Base-by-base conservation (phyloP, 768 basidiomycete species). In the Trichaptum fuscoviolaceum region DNA sequence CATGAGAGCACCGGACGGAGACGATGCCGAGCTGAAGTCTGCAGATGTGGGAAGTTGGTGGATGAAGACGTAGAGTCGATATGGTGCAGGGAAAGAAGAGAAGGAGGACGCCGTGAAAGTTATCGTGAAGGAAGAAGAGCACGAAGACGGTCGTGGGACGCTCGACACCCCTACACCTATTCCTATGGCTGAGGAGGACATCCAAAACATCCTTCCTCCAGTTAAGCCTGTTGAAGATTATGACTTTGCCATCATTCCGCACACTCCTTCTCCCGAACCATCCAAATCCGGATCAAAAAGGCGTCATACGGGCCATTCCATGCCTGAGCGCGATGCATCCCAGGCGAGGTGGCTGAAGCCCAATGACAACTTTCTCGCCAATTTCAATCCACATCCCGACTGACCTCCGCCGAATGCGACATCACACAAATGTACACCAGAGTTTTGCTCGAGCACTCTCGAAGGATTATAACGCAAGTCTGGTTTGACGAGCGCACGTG, bases 331-430 rank as follows among this genome's bases (percentile, higher is more conserved):
- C 63, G 80, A 81, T 66, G 85, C 87, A 15, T 80, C 79, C 66
- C 78, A 85, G 8, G 85, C 85, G 4, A 77, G 78, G 57, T 80
- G 80, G 25, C 77, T 78, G 1, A 77, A 77, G 23, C 78, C 78
- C 26, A 79, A 86, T 57, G 76, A 78, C 18, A 75, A 75, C 0
- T 97, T 95, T 73, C 79, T 94, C 27, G 79, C 88, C 58, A 78
- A 79, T 0, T 96, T 96, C 72, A 85, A 91, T 64, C 91, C 92
- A 0, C 80, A 82, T 57, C 78, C 79, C 7, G 87, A 89, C 67
- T 97, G 95, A 95, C 77, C 96, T 7, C 95, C 95, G 8, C 79
- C 83, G 1, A 85, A 85, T 63, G 95, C 93, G 0, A 82, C 79
- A 9, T 73, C 87, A 0, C 78, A 82, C 18, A 95, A 98, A 74